Conservation (phyloP, 306 rosid genomes). For the Vigna angularis region DNA sequence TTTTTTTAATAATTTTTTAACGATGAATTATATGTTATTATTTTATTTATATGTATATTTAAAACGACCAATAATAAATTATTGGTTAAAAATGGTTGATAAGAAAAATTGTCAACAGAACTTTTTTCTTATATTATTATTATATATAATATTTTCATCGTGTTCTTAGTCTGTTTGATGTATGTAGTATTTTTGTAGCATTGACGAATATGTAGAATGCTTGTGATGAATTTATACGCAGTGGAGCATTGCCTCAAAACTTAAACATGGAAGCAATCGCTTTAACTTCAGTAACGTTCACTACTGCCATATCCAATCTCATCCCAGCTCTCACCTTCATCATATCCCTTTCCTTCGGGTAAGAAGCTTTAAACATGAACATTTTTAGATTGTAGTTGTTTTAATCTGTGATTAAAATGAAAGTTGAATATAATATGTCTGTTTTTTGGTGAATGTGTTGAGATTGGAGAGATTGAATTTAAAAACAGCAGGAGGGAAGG, state of each 20-base stretch:
- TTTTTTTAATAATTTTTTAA: too few relatives aligned
- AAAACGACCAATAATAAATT: too few relatives aligned
- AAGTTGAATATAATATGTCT: too few relatives aligned
- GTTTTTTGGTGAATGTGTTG: background rate
- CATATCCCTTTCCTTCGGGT: constrained; percentile 60
- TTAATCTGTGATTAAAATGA: background rate
- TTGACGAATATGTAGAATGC: too few relatives aligned
- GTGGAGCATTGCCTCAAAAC: constrained; percentile 67
- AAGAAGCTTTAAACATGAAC: background rate
- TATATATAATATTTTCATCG: too few relatives aligned
- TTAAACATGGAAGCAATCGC: constrained; percentile 56
- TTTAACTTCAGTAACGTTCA: constrained; percentile 63
- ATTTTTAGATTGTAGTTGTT: background rate
- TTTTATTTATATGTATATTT: too few relatives aligned
- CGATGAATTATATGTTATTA: too few relatives aligned
- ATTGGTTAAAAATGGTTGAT: too few relatives aligned
- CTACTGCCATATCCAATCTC: constrained; percentile 65
- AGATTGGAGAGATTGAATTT: constrained; percentile 49
- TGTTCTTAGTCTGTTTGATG: too few relatives aligned
- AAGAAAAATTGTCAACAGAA: too few relatives aligned
- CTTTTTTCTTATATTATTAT: too few relatives aligned
- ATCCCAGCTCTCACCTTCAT: constrained; percentile 64
- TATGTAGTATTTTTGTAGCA: too few relatives aligned
- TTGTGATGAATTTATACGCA: constrained; percentile 36
- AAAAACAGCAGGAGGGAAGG: constrained; percentile 45